Evolutionary conservation across 2,329 filamentous ascomycete genomes (phyloP).

Genomic region (Botrytis pseudocinerea): DNA sequence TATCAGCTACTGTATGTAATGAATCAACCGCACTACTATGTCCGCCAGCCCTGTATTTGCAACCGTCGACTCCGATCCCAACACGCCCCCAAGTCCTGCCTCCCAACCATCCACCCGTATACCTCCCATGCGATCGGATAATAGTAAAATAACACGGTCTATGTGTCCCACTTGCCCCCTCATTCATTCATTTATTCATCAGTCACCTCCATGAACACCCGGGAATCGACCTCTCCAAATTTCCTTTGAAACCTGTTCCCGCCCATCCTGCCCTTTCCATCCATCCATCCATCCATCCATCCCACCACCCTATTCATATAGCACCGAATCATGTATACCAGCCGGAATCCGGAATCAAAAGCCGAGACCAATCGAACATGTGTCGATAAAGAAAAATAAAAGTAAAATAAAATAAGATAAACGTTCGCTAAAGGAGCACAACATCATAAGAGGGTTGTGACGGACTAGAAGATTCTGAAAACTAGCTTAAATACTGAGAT

Average conservation of each 20-base stretch:
- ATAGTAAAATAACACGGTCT: not conserved
- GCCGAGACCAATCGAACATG: not conserved
- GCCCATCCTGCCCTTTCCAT: not conserved
- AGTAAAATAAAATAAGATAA: not conserved
- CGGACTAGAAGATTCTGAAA: conserved; percentile 4
- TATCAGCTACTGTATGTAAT: not conserved
- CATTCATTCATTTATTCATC: conserved; percentile 3
- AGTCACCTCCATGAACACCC: not conserved
- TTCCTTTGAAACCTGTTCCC: conserved; percentile 1
- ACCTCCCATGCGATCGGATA: conserved; percentile 11
- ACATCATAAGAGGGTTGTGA: not conserved
- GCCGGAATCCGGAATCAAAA: not conserved
- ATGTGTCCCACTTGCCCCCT: not conserved
- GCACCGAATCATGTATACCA: not conserved
- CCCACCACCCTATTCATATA: not conserved
- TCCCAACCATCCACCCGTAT: conserved; percentile 3
- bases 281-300: not conserved
- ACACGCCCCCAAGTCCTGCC: not conserved
- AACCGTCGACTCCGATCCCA: not conserved
- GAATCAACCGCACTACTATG: conserved; percentile 5
- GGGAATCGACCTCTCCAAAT: conserved; percentile 2
- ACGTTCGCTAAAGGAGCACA: conserved; percentile 9
- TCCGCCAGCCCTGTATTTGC: conserved; percentile 6
- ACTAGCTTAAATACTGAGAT: conserved; percentile 5
- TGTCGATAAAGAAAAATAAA: conserved; percentile 5